These are phyloP conservation scores for Sporobolus alterniflorus DNA, from an alignment of 202 grass and related monocot genomes.

Conservation along the genomic window DNA sequence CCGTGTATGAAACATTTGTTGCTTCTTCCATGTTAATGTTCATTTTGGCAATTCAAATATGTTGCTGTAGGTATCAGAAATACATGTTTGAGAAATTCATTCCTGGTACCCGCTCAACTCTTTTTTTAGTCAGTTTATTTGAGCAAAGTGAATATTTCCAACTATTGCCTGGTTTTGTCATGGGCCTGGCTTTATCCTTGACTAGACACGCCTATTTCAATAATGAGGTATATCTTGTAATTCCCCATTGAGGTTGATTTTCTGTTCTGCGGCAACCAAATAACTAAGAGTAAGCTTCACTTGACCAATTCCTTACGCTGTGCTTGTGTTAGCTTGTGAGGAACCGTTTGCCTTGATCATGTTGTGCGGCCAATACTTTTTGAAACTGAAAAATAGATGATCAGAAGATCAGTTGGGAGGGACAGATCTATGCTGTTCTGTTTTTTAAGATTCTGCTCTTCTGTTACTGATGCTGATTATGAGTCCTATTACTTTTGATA, in stretches of 20 bases:
- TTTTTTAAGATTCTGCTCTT: conserved; percentile 2
- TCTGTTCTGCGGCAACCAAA: not conserved
- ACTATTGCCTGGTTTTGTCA: not conserved
- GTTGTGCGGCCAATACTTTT: not conserved
- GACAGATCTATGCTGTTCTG: not conserved
- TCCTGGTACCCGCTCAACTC: not conserved
- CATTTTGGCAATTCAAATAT: not conserved
- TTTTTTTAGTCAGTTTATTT: too few relatives aligned
- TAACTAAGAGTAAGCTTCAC: not conserved
- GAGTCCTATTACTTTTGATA: not conserved
- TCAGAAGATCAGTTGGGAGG: not conserved
- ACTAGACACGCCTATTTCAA: not conserved
- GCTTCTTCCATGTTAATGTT: not conserved
- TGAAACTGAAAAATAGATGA: not conserved
- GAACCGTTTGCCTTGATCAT: not conserved
- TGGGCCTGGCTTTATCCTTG: not conserved
- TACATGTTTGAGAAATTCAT: not conserved
- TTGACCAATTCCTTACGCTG: not conserved
- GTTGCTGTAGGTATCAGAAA: not conserved
- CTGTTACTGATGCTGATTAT: not conserved
- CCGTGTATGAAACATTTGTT: not conserved
- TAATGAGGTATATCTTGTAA: not conserved
- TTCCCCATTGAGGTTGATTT: not conserved
- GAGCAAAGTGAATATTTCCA: too few relatives aligned
- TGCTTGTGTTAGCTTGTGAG: not conserved